phyloP scores from a whole-genome alignment of 352 stramenopile genomes.

The Globisporangium viniferum region DNA sequence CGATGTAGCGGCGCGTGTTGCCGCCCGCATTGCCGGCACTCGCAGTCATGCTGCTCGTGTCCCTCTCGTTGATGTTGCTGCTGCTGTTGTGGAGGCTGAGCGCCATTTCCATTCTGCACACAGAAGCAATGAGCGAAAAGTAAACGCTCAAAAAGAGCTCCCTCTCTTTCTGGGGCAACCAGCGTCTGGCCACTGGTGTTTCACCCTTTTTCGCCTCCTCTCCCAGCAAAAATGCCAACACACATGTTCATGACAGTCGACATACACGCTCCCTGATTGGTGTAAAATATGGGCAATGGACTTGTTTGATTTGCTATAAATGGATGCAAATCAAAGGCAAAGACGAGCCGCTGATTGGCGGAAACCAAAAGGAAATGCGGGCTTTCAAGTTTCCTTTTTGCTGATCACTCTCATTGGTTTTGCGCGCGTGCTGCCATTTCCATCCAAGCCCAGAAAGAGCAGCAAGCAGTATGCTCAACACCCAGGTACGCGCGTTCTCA shows the following conservation, averaged over 20 bases:
- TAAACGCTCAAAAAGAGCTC: neutral
- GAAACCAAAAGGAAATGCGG: neutral
- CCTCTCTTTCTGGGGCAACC: neutral
- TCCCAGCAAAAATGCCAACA: neutral
- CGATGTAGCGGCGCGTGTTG: conserved; percentile 14
- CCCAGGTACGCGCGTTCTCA: neutral
- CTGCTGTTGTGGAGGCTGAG: neutral
- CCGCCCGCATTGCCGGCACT: conserved; percentile 15
- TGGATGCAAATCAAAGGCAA: neutral
- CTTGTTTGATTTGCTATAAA: neutral
- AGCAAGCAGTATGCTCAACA: conserved; percentile 2
- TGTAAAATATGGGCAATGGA: neutral
- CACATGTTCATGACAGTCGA: neutral
- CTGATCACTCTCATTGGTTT: neutral
- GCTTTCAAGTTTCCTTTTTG: neutral
- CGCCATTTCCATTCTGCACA: neutral
- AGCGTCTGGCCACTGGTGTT: neutral
- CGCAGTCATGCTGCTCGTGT: conserved; percentile 4
- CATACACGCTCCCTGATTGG: neutral
- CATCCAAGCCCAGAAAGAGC: neutral
- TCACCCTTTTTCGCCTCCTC: neutral
- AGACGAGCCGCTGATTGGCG: neutral
- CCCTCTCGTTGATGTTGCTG: neutral
- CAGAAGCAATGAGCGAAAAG: no score
- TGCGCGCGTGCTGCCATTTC: neutral